phyloP scores from a whole-genome alignment of 441 rosid genomes.

The Melianthus villosus region DNA sequence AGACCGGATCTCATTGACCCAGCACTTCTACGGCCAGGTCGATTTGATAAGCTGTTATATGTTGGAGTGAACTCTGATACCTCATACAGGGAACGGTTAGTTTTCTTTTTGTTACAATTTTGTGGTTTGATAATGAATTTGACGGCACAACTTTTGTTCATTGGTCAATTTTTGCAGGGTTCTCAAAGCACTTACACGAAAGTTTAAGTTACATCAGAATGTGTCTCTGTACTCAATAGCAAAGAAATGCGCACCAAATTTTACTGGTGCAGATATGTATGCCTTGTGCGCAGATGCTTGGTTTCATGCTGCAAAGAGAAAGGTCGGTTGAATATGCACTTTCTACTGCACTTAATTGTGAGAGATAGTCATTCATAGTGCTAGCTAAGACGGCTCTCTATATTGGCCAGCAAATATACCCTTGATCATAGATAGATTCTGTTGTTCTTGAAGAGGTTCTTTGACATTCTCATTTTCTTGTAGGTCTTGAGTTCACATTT shows the following conservation, averaged over 20 bases:
- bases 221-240: constrained; percentile 68
- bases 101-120: constrained; percentile 3
- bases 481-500: constrained; percentile 43
- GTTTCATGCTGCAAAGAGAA: constrained; percentile 90
- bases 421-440: constrained; percentile 1
- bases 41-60: constrained; percentile 82
- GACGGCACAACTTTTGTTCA: too few species aligned
- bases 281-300: constrained; percentile 98
- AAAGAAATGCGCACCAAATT: constrained; percentile 69
- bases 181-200: constrained; percentile 78
- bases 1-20: constrained; percentile 94
- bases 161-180: constrained; percentile 32
- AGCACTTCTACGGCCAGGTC: constrained; percentile 87
- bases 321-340: constrained; percentile 27
- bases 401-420: background rate
- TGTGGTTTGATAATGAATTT: too few species aligned
- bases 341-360: background rate
- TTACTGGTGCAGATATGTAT: constrained; percentile 97
- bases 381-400: too few species aligned
- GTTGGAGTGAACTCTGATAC: constrained; percentile 85
- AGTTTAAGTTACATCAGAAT: constrained; percentile 66
- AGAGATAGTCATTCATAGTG: background rate
- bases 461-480: constrained; percentile 7
- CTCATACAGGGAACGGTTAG: constrained; percentile 74
- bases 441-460: background rate